phyloP scores from a whole-genome alignment of 306 rosid species.

The Myrica gale region DNA sequence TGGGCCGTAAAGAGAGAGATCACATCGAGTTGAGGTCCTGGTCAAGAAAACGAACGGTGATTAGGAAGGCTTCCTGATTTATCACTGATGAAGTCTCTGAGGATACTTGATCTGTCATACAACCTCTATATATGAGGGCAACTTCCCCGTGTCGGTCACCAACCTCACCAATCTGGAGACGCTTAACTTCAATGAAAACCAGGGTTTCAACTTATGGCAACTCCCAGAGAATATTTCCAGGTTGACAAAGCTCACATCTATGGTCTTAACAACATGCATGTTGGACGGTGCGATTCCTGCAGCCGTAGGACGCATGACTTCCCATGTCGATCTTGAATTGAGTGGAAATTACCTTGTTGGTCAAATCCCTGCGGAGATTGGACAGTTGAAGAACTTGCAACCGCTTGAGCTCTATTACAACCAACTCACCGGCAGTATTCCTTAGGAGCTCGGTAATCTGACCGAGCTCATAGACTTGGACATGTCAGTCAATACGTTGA shows the following conservation, averaged over 20 bases:
- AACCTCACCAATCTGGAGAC: constrained; percentile 64
- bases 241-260: constrained; percentile 45
- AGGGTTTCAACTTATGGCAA: constrained; percentile 53
- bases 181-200: constrained; percentile 76
- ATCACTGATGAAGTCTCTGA: constrained; percentile 54
- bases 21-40: constrained; percentile 25
- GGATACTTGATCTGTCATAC: constrained; percentile 68
- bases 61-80: constrained; percentile 64
- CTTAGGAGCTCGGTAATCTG: constrained; percentile 75
- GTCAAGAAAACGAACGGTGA: not conserved
- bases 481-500: constrained; percentile 77
- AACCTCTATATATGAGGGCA: constrained; percentile 62
- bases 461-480: constrained; percentile 71
- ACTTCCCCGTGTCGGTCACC: constrained; percentile 74
- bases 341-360: constrained; percentile 71
- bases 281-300: constrained; percentile 67
- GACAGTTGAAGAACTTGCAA: constrained; percentile 54
- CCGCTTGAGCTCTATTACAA: constrained; percentile 87
- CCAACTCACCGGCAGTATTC: constrained; percentile 58
- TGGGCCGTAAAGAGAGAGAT: not conserved
- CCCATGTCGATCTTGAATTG: constrained; percentile 76
- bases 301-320: constrained; percentile 70
- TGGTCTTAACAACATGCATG: constrained; percentile 72
- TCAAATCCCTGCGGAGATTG: constrained; percentile 64
- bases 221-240: constrained; percentile 50